Conservation (phyloP, 2,329 filamentous ascomycete genomes). For the Sarocladium kiliense region DNA sequence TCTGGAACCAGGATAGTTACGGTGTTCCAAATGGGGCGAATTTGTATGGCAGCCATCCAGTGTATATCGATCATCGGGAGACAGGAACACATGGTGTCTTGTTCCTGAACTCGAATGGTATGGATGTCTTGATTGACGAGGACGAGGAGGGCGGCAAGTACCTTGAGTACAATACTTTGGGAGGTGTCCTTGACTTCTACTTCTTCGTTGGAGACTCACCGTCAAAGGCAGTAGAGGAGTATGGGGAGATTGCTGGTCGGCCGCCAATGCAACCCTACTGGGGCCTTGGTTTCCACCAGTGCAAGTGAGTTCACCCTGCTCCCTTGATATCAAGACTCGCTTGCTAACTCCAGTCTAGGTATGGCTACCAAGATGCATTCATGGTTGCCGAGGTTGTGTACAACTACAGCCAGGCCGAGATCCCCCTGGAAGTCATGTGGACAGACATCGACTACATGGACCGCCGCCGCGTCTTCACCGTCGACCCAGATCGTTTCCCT, state of each 20-base stretch:
- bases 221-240: slow-evolving; percentile 63
- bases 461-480: slow-evolving; percentile 48
- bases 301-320: slow-evolving; percentile 34
- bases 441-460: slow-evolving; percentile 71
- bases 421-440: slow-evolving; percentile 72
- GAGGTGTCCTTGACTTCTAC: slow-evolving; percentile 74
- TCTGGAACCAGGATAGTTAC: slow-evolving; percentile 68
- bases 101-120: slow-evolving; percentile 69
- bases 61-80: slow-evolving; percentile 60
- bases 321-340: too few species aligned
- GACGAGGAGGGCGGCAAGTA: slow-evolving; percentile 56
- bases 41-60: slow-evolving; percentile 70
- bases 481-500: slow-evolving; percentile 64
- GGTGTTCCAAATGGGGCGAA: slow-evolving; percentile 57
- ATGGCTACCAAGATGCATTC: slow-evolving; percentile 74
- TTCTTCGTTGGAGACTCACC: slow-evolving; percentile 71
- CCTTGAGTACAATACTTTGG: slow-evolving; percentile 75
- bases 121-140: slow-evolving; percentile 67
- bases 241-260: slow-evolving; percentile 62
- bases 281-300: slow-evolving; percentile 78
- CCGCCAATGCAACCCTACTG: slow-evolving; percentile 80
- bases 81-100: slow-evolving; percentile 66
- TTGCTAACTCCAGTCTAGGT: slow-evolving; percentile 37
- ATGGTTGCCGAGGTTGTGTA: slow-evolving; percentile 61
- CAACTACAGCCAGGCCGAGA: slow-evolving; percentile 57